A percentile compares a stretch with the other conserved stretches of the same genome.
Evolutionary conservation across 2,329 filamentous ascomycete genomes (phyloP).

Genomic region (Phialophora tarda): DNA sequence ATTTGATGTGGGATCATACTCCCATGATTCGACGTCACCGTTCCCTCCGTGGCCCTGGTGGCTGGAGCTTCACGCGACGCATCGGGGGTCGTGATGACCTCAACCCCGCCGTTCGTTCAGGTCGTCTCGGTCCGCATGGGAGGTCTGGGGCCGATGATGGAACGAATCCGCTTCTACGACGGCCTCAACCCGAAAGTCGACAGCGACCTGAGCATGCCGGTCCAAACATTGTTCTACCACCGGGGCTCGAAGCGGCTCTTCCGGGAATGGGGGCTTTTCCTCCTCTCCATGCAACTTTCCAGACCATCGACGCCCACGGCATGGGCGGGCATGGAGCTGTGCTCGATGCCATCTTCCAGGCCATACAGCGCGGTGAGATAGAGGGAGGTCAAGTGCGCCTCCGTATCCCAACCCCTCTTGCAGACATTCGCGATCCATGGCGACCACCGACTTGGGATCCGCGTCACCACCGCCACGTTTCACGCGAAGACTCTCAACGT

Average conservation of each 20-base stretch:
- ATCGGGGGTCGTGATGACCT: slow-evolving; percentile 41
- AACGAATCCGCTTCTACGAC: slow-evolving; percentile 82
- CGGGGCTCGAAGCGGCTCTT: slow-evolving; percentile 21
- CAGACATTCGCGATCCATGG: slow-evolving; percentile 31
- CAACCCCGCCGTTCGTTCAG: slow-evolving; percentile 26
- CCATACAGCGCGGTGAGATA: slow-evolving; percentile 56
- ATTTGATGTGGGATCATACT: slow-evolving; percentile 45
- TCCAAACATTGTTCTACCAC: slow-evolving; percentile 40
- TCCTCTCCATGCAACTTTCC: slow-evolving; percentile 28
- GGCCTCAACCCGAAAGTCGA: slow-evolving; percentile 49
- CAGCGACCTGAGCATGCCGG: slow-evolving; percentile 40
- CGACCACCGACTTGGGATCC: slow-evolving; percentile 55
- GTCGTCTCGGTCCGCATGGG: slow-evolving; percentile 46
- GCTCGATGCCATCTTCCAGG: slow-evolving; percentile 61
- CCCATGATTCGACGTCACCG: slow-evolving; percentile 50
- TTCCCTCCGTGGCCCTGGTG: slow-evolving; percentile 59
- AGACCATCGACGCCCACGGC: slow-evolving; percentile 24
- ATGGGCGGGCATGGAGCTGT: slow-evolving; percentile 43
- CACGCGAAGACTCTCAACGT: slow-evolving; percentile 61
- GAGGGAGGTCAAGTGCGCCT: slow-evolving; percentile 58
- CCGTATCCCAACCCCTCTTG: slow-evolving; percentile 47
- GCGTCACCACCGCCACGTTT: slow-evolving; percentile 54
- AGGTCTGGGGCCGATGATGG: slow-evolving; percentile 74
- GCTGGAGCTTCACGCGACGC: slow-evolving; percentile 56
- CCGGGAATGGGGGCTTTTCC: slow-evolving; percentile 20